A percentile compares a stretch with the other conserved stretches of the same genome.
These are phyloP conservation scores for Dactylellina haptotyla DNA, from an alignment of 2,329 filamentous ascomycete genomes.

Conservation along the genomic window DNA sequence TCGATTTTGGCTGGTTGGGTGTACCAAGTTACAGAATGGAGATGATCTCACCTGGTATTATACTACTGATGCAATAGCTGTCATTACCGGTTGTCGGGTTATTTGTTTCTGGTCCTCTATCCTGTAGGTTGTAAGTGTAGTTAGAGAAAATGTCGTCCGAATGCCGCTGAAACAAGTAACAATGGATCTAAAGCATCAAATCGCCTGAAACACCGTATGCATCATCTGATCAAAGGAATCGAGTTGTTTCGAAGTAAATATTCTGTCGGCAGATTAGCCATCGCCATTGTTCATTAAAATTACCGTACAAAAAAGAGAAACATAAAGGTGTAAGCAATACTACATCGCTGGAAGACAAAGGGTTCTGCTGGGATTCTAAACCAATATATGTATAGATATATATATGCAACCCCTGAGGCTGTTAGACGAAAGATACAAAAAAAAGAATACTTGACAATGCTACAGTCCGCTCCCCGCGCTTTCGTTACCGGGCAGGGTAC, in stretches of 20 bases:
- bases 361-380: no score
- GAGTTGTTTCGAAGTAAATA: background rate
- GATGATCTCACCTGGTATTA: no score
- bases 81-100: no score
- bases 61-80: no score
- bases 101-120: no score
- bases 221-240: background rate
- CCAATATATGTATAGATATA: no score
- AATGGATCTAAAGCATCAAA: background rate
- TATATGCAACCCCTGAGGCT: no score
- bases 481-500: conserved; percentile 12
- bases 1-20: no score
- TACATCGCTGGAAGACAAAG: background rate
- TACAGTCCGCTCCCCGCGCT: conserved; percentile 12
- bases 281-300: conserved; percentile 49
- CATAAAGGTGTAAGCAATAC: background rate
- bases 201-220: background rate
- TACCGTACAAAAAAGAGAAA: conserved; percentile 35
- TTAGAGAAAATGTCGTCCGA: no score
- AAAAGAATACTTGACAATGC: background rate
- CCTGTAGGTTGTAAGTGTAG: no score
- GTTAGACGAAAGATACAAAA: background rate
- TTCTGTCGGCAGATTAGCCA: conserved; percentile 37
- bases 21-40: no score
- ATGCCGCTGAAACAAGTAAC: no score